phyloP scores from a whole-genome alignment of 1,284 basidiomycete genomes.

The Sporisorium reilianum region DNA sequence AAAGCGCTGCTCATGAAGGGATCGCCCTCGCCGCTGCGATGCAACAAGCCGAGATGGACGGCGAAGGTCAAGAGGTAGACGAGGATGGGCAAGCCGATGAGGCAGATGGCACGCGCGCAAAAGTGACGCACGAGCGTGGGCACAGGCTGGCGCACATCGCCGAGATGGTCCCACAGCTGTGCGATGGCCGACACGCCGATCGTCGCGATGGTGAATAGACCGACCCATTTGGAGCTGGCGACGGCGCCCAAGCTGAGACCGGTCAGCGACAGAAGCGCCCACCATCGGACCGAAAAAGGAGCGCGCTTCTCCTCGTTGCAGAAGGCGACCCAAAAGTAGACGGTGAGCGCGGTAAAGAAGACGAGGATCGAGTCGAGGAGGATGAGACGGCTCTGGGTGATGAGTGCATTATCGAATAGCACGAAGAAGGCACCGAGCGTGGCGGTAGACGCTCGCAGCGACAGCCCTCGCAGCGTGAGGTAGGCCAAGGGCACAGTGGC shows the following conservation, averaged over 20 bases:
- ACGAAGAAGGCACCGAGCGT: constrained; percentile 89
- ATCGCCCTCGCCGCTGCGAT: constrained; percentile 92
- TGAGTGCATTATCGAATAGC: constrained; percentile 94
- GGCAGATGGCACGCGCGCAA: constrained; percentile 84
- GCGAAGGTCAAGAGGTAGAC: constrained; percentile 97
- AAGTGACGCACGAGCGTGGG: constrained; percentile 85
- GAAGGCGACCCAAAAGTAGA: constrained; percentile 89
- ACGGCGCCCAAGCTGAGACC: constrained; percentile 92
- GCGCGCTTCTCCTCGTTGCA: constrained; percentile 82
- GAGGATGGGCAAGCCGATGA: constrained; percentile 83
- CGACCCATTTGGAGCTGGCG: constrained; percentile 97
- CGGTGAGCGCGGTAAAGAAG: constrained; percentile 94
- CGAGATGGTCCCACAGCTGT: constrained; percentile 91
- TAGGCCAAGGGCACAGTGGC: constrained; percentile 90
- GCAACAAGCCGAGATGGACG: constrained; percentile 90
- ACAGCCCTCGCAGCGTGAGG: constrained; percentile 90
- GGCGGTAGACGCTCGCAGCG: constrained; percentile 84
- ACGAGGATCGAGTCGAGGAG: constrained; percentile 96
- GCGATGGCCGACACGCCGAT: constrained; percentile 85
- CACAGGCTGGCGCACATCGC: constrained; percentile 84
- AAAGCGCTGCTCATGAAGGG: constrained; percentile 99
- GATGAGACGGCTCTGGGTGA: constrained; percentile 95
- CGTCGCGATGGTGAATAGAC: constrained; percentile 97
- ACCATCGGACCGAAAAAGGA: constrained; percentile 88
- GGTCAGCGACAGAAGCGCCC: constrained; percentile 89